Percentiles rank a stretch among this genome's conserved stretches.
These are phyloP conservation scores for Hypoxylon sp. DNA, from an alignment of 2,329 filamentous ascomycete genomes.

Conservation along the genomic window DNA sequence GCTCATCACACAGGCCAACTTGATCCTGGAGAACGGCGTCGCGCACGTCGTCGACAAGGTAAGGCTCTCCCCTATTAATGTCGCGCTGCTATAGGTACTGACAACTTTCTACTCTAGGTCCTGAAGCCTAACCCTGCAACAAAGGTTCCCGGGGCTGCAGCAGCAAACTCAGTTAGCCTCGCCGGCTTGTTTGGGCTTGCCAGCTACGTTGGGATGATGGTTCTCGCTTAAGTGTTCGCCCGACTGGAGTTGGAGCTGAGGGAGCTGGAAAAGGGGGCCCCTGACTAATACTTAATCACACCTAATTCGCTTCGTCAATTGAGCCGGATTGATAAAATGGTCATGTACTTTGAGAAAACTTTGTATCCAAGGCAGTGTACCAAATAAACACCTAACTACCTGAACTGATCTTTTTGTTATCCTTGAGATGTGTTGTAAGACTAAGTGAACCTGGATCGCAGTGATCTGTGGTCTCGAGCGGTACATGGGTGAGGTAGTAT, in stretches of 20 bases:
- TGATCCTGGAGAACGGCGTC: slow-evolving; percentile 36
- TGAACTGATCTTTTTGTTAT: too few relatives aligned
- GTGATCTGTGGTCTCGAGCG: too few relatives aligned
- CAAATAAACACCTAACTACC: not conserved
- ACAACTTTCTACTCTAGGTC: slow-evolving; percentile 3
- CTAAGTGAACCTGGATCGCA: too few relatives aligned
- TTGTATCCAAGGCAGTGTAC: not conserved
- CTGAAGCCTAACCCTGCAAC: slow-evolving; percentile 10
- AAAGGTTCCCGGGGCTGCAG: not conserved
- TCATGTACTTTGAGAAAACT: not conserved
- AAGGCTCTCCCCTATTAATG: not conserved
- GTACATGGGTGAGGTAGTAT: not conserved
- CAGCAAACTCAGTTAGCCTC: slow-evolving; percentile 2
- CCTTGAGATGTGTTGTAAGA: too few relatives aligned
- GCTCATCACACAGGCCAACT: slow-evolving; percentile 36
- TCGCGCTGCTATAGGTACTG: not conserved
- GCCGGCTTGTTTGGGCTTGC: slow-evolving; percentile 3
- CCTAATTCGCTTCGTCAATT: slow-evolving; percentile 1
- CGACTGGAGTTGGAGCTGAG: not conserved
- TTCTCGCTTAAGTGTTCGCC: not conserved
- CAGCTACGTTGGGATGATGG: slow-evolving; percentile 8
- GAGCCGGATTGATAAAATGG: not conserved
- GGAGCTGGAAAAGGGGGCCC: not conserved
- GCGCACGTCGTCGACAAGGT: slow-evolving; percentile 40
- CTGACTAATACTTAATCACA: slow-evolving; percentile 1